Base-by-base conservation (phyloP, 1,284 basidiomycete genomes). In the Polyporus tsugae region DNA sequence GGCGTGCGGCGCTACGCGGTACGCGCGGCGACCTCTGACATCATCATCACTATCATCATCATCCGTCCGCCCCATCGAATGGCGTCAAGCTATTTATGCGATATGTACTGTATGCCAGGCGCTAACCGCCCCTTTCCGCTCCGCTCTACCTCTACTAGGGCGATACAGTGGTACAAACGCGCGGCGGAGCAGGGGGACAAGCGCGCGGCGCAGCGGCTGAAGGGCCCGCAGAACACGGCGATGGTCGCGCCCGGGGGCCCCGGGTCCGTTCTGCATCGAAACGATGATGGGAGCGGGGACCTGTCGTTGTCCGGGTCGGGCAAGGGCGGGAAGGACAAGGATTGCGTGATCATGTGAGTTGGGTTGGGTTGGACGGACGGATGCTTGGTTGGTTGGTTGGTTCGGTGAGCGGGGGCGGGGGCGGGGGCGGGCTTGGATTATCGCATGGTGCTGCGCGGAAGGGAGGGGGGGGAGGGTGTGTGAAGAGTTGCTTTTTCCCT, bases 101-200 rank as follows among this genome's bases (percentile, higher is more conserved):
- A n/a, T n/a, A n/a, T n/a, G n/a, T n/a, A n/a, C n/a, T n/a, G n/a
- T n/a, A 15, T 38, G 13, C 13, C n/a, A 10, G 7, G n/a, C 44
- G 39, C 19, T 25, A 2, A 33, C 36, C 36, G 19, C 29, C 19
- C 61, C 29, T 57, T 41, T 10, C 44, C 36, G 10, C 35, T 64
- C 22, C n/a, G 22, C 17, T 46, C 33, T 29, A 15, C 41, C 58
- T 46, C 13, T 44, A 60, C 52, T 72, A 93, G 92, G 73, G 91
- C 96, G 1, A 84, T 90, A 66, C 80, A 86, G 36, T 99, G 93
- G 87, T 99, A 97, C 85, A 93, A 93, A 80, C 88, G 89, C 70
- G 96, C 97, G 1, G 92, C 95, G 6, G 95, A 97, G n/a, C 89
- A 91, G 42, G 97, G 97, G 55, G 97, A 99, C 83, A 97, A 96